Evolutionary conservation across 352 stramenopile genomes (phyloP), one percentile per base, ranked within the genome.

Genomic region (Phytophthora foliorum): DNA sequence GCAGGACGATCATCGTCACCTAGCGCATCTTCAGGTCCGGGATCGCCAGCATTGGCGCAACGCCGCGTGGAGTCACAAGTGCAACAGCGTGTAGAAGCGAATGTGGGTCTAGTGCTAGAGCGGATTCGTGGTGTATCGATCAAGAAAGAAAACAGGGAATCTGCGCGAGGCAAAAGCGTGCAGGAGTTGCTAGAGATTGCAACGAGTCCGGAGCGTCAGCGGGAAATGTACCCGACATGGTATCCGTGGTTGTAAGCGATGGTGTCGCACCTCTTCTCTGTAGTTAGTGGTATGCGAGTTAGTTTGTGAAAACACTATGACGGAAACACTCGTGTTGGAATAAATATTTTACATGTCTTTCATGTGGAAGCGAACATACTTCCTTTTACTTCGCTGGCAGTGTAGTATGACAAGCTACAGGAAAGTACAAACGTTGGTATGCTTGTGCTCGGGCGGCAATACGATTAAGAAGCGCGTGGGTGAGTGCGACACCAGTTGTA

Each of bases 181-280:
- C 76, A 82, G 42, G 87, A 95, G 59, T 74, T 97, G 61, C 61
- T 97, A 4, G 86, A 93, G 57, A 90, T 95, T 67, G 87, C 90
- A 8, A 95, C 86, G 24, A 95, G 80, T 42, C 75, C 84, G 8
- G 89, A 97, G 56, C 81, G 81, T 6, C 88, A 96, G 65, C 84
- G 77, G 16, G 86, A 96, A 62, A 96, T 97, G 82, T 92, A 93
- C 54, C 88, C 90, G 24, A 96, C 90, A 32, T 97, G 90, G 90
- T 93, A 76, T 24, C 90, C 90, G 1, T 97, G 90, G 90, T 68
- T 97, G 17, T 97, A 93, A 68, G 63, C 31, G 17, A 42, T 8
- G 17, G 13, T 9, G 17, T 36, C 11, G 36, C 36, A 13, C 36
- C 36, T 25, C 3, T n/a, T 16, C 29, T 71, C 11, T 59, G 52